Conservation (phyloP, 2,329 filamentous ascomycete species). For the Penicillium sp. region DNA sequence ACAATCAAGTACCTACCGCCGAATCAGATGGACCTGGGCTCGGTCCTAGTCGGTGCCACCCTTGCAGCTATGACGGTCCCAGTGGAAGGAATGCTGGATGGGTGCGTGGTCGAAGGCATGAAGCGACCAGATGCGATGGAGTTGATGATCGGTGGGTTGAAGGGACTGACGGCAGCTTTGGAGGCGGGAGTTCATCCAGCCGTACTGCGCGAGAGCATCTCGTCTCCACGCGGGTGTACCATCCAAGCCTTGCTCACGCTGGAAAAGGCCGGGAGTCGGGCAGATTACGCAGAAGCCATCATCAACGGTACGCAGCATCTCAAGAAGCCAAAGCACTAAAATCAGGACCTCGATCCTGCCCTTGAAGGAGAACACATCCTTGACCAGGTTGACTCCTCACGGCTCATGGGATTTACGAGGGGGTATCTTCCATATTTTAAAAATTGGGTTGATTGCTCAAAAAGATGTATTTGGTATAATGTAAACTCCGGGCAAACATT, state of each 20-base stretch:
- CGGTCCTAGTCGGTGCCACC: constrained; percentile 55
- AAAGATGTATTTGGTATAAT: neutral
- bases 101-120: constrained; percentile 58
- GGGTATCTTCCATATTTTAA: no score
- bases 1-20: constrained; percentile 46
- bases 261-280: constrained; percentile 53
- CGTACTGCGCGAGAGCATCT: constrained; percentile 55
- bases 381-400: no score
- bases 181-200: constrained; percentile 56
- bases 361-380: no score
- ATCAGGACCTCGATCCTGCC: no score
- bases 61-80: constrained; percentile 55
- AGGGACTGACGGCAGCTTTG: constrained; percentile 53
- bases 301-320: constrained; percentile 26
- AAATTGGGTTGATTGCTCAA: no score
- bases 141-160: constrained; percentile 57
- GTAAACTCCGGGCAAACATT: no score
- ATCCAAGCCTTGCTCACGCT: constrained; percentile 55
- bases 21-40: constrained; percentile 49
- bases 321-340: constrained; percentile 12
- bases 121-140: constrained; percentile 54
- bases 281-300: constrained; percentile 50
- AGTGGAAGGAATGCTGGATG: constrained; percentile 56
- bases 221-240: constrained; percentile 57
- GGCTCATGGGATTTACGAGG: no score